A percentile compares a stretch with the other conserved stretches of the same genome.
These are phyloP conservation scores for Citrus australasica DNA, from an alignment of 345 rosid genomes.

Conservation along the genomic window DNA sequence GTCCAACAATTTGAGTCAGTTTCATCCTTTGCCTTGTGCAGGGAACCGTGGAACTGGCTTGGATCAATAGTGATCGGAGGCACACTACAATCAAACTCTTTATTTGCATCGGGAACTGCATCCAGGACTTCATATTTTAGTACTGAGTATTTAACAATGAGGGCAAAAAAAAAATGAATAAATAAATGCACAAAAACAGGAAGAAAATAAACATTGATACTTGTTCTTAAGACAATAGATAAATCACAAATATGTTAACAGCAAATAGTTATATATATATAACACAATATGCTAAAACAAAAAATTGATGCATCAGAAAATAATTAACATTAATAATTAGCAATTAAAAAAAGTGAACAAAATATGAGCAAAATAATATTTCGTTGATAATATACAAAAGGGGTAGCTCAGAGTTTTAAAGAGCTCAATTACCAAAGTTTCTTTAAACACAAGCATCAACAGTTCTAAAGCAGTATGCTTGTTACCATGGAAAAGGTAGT, in stretches of 20 bases:
- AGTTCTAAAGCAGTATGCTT: not conserved
- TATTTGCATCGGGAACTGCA: conserved; percentile 57
- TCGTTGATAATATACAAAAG: not conserved
- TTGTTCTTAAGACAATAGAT: not conserved
- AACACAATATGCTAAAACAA: not conserved
- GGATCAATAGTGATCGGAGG: conserved; percentile 49
- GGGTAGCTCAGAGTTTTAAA: not conserved
- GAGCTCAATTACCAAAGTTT: not conserved
- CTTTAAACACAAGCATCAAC: not conserved
- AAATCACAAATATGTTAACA: not conserved
- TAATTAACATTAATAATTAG: no score
- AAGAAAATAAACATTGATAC: not conserved
- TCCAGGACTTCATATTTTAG: conserved; percentile 22
- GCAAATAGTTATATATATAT: not conserved
- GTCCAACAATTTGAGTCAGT: conserved; percentile 84
- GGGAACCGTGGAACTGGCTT: conserved; percentile 58
- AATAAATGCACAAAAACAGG: not conserved
- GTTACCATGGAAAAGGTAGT: not conserved
- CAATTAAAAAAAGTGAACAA: no score
- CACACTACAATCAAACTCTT: conserved; percentile 55
- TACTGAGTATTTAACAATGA: not conserved
- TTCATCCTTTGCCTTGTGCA: conserved; percentile 55
- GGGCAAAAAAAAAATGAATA: not conserved
- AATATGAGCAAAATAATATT: not conserved
- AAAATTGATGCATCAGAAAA: not conserved